phyloP scores from a whole-genome alignment of 257 asterid genomes.

The Petunia secreta region DNA sequence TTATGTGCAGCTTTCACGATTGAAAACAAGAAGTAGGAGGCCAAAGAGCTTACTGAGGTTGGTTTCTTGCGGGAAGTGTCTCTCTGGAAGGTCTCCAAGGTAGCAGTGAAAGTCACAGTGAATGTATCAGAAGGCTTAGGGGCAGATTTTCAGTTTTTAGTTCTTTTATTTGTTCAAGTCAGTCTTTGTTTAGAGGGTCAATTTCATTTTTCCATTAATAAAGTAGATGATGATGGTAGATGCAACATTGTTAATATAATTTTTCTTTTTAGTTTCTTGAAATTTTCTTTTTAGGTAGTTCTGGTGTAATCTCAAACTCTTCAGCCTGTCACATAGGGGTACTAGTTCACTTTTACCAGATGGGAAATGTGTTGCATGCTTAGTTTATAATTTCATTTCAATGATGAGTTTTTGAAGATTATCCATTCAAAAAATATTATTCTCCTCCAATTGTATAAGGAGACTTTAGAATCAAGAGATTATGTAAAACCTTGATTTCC shows the following conservation, averaged over 20 bases:
- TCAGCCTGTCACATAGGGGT: not conserved
- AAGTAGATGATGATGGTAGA: constrained; percentile 39
- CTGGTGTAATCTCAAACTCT: not conserved
- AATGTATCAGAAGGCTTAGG: constrained; percentile 25
- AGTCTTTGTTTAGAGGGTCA: constrained; percentile 34
- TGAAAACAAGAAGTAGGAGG: constrained; percentile 68
- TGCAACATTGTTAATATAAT: not conserved
- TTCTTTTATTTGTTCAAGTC: constrained; percentile 32
- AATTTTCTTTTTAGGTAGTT: not conserved
- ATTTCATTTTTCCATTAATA: constrained; percentile 46
- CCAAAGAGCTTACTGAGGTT: constrained; percentile 62
- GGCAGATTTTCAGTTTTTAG: constrained; percentile 24
- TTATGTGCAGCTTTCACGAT: constrained; percentile 66
- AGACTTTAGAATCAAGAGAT: not conserved
- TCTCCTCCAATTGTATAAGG: not conserved
- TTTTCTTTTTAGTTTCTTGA: not conserved
- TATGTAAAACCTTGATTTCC: not conserved
- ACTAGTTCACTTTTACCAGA: not conserved
- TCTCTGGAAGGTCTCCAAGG: constrained; percentile 70
- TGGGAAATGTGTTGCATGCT: not conserved
- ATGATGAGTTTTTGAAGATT: not conserved
- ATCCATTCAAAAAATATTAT: not conserved
- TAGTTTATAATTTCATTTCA: not conserved
- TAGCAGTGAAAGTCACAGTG: constrained; percentile 29
- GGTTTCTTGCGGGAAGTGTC: constrained; percentile 79